A percentile compares a stretch with the other conserved stretches of the same genome.
These are phyloP conservation scores for Aspergillus udagawae DNA, from an alignment of 2,329 filamentous ascomycete genomes.

Conservation along the genomic window DNA sequence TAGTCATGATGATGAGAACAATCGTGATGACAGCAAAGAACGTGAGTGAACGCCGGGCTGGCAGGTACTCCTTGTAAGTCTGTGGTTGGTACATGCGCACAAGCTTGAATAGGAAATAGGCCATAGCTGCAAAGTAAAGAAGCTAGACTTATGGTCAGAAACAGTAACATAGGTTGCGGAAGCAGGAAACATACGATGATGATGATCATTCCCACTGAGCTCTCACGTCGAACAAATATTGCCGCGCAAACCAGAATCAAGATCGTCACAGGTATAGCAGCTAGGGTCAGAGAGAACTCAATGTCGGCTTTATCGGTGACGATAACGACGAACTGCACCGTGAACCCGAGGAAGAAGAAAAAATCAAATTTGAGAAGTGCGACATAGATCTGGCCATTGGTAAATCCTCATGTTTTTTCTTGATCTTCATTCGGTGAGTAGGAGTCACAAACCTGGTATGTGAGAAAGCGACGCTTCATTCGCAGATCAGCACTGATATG, in stretches of 20 bases:
- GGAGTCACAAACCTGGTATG: conserved; percentile 73
- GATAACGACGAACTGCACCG: conserved; percentile 94
- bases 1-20: conserved; percentile 80
- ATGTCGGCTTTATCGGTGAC: conserved; percentile 65
- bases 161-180: conserved; percentile 1
- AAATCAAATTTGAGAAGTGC: conserved; percentile 98
- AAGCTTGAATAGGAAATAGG: conserved; percentile 97
- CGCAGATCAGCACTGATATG: conserved; percentile 95
- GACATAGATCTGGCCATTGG: conserved; percentile 76
- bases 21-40: conserved; percentile 94
- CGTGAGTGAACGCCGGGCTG: conserved; percentile 80
- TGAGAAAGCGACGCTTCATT: conserved; percentile 93
- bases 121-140: conserved; percentile 82
- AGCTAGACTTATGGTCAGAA: conserved; percentile 41
- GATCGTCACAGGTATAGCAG: conserved; percentile 87
- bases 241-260: conserved; percentile 80
- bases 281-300: conserved; percentile 83
- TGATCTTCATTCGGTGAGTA: background rate
- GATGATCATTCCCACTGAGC: conserved; percentile 67
- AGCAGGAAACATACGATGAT: conserved; percentile 58
- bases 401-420: background rate
- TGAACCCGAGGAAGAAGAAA: conserved; percentile 99
- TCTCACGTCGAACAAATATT: conserved; percentile 80
- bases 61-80: conserved; percentile 61
- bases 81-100: conserved; percentile 81